These are phyloP conservation scores for Paragyromitra xinjiangensis DNA, from an alignment of 495 filamentous ascomycete species.

Conservation along the genomic window DNA sequence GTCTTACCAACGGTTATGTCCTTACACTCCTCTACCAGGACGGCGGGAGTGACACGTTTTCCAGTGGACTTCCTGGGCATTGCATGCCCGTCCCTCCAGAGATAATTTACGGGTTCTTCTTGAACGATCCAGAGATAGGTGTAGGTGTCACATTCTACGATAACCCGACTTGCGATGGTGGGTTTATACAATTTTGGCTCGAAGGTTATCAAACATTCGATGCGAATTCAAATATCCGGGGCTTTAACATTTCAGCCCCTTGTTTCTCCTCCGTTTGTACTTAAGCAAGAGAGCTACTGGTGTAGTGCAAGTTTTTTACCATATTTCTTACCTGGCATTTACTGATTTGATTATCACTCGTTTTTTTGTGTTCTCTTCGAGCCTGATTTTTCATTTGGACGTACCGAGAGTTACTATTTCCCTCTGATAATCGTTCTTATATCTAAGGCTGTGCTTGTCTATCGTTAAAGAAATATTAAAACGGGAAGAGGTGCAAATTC, in stretches of 20 bases:
- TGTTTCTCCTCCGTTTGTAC: slow-evolving; percentile 1
- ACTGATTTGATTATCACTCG: not conserved
- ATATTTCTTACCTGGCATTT: not conserved
- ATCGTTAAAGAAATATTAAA: not conserved
- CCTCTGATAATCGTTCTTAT: not conserved
- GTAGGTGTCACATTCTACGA: not conserved
- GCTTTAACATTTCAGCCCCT: not conserved
- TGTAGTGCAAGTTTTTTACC: not conserved
- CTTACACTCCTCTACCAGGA: not conserved
- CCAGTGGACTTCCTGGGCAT: slow-evolving; percentile 3
- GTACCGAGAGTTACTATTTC: not conserved
- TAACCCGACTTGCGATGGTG: slow-evolving; percentile 1
- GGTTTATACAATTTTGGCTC: not conserved
- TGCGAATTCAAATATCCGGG: not conserved
- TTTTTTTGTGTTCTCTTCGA: not conserved
- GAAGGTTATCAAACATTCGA: not conserved
- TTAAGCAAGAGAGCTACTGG: not conserved
- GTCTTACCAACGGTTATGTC: not conserved
- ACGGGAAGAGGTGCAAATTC: not conserved
- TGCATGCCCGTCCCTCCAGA: not conserved
- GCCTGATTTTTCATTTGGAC: not conserved
- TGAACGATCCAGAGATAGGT: not conserved
- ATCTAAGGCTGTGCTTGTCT: not conserved
- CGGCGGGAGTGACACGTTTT: not conserved
- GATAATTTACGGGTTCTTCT: not conserved